These are phyloP conservation scores for Nicotiana sylvestris DNA, from an alignment of 257 asterid genomes.

Conservation along the genomic window DNA sequence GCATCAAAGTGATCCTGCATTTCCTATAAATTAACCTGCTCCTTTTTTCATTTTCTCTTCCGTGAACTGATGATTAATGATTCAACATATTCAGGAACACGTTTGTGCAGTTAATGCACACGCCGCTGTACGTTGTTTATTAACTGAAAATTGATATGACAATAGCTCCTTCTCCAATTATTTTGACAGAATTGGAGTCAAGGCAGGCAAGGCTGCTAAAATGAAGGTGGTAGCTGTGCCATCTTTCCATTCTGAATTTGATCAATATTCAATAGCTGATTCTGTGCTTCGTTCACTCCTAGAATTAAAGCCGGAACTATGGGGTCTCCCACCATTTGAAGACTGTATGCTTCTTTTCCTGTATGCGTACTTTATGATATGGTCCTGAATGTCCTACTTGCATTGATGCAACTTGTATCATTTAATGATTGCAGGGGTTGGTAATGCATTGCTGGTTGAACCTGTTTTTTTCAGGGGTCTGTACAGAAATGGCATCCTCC, in stretches of 20 bases:
- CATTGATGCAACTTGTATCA: not conserved
- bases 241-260: constrained; percentile 50
- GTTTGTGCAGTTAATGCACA: not conserved
- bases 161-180: not conserved
- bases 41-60: not conserved
- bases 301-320: constrained; percentile 63
- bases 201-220: constrained; percentile 87
- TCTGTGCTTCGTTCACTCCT: constrained; percentile 60
- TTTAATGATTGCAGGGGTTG: constrained; percentile 54
- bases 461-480: constrained; percentile 49
- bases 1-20: not conserved
- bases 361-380: not conserved
- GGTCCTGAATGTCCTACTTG: constrained; percentile 7
- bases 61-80: constrained; percentile 1
- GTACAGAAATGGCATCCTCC: constrained; percentile 48
- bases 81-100: not conserved
- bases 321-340: constrained; percentile 86
- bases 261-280: constrained; percentile 63
- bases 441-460: constrained; percentile 56
- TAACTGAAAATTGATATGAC: not conserved
- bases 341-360: constrained; percentile 50
- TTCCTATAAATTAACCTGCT: not conserved
- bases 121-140: not conserved
- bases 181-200: constrained; percentile 75
- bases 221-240: constrained; percentile 92